Percentiles rank a stretch among this genome's conserved stretches.
Evolutionary conservation across 208 protist species (phyloP).

Genomic region (Wallacemonas collosoma): DNA sequence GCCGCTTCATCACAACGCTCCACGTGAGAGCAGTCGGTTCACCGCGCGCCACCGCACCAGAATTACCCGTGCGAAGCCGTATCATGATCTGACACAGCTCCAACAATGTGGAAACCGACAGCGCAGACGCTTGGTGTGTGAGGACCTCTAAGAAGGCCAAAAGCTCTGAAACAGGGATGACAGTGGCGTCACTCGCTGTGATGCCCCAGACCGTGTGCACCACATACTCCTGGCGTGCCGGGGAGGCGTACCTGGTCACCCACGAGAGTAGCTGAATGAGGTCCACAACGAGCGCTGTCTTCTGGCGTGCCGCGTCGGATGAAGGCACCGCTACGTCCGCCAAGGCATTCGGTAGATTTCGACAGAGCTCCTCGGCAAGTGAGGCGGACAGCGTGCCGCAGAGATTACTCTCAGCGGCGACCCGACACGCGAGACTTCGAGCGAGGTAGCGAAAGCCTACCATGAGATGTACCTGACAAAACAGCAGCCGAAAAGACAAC

Average conservation of each 20-base stretch:
- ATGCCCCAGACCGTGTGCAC: neutral
- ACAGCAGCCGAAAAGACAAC: neutral
- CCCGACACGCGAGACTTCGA: neutral
- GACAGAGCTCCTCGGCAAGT: neutral
- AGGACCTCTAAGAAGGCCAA: neutral
- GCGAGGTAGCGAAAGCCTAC: conserved; percentile 5
- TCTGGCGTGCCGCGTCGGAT: too few species aligned
- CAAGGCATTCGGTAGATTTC: neutral
- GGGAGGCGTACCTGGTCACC: neutral
- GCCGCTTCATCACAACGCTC: neutral
- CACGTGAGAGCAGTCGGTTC: neutral
- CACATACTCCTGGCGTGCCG: neutral
- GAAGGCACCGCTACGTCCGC: neutral
- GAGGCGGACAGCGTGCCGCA: neutral
- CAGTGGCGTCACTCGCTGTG: neutral
- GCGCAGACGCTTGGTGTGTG: neutral
- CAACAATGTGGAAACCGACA: neutral
- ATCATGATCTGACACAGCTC: conserved; percentile 3
- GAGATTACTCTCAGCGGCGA: neutral
- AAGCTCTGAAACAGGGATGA: neutral
- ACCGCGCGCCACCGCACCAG: neutral
- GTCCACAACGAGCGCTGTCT: neutral
- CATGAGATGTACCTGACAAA: neutral
- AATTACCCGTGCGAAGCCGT: neutral
- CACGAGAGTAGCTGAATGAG: neutral